These are phyloP conservation scores for Marsdenia floribunda DNA, from an alignment of 257 asterid species.

Conservation along the genomic window DNA sequence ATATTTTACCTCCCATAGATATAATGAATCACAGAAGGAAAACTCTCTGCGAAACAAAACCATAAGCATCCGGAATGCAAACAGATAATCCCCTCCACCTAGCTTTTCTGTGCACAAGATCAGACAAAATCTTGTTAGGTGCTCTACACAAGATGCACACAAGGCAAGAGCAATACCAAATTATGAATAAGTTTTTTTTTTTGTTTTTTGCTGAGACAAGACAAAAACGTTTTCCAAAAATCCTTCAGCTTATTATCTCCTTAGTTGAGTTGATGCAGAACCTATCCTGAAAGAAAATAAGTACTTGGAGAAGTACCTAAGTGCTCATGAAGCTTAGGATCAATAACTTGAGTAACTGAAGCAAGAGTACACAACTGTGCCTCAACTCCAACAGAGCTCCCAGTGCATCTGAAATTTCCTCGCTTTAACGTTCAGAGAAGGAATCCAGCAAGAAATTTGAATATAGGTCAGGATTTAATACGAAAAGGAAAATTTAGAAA, in stretches of 20 bases:
- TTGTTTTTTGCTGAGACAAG: background rate
- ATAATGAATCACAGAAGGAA: constrained; percentile 83
- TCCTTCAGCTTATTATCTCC: background rate
- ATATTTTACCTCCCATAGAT: constrained; percentile 84
- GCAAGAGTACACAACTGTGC: constrained; percentile 76
- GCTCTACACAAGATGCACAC: background rate
- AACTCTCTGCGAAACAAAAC: constrained; percentile 92
- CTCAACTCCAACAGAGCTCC: constrained; percentile 83
- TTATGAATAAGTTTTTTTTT: background rate
- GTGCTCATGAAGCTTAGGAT: constrained; percentile 96
- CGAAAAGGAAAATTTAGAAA: background rate
- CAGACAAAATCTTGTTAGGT: constrained; percentile 13
- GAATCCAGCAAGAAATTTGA: constrained; percentile 18
- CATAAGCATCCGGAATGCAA: constrained; percentile 97
- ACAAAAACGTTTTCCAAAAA: background rate
- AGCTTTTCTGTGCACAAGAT: constrained; percentile 51
- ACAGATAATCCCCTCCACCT: constrained; percentile 90
- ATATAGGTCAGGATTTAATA: background rate
- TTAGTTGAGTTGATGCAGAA: constrained; percentile 13
- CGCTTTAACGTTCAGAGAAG: constrained; percentile 51
- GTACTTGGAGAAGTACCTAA: constrained; percentile 49
- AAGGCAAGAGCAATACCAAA: background rate
- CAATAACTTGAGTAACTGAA: constrained; percentile 76
- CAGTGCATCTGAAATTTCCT: constrained; percentile 96
- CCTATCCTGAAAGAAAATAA: background rate